Percentiles rank a stretch among this genome's conserved stretches.
phyloP scores from a whole-genome alignment of 1,284 basidiomycete genomes.

The Boletellus dicymbophilus region DNA sequence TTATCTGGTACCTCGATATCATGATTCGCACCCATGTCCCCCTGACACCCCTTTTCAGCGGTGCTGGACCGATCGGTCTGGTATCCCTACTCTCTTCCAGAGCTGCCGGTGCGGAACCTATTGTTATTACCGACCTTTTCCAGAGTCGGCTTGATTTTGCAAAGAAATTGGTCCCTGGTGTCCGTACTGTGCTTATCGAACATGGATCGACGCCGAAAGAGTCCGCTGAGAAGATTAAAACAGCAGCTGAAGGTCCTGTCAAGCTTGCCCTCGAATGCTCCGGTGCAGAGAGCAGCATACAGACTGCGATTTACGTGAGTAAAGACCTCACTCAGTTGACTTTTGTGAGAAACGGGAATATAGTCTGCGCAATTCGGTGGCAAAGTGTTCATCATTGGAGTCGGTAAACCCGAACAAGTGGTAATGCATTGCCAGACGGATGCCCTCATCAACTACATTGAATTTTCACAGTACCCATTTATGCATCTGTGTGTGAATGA shows the following conservation, averaged over 20 bases:
- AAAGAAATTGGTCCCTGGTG: slow-evolving; percentile 74
- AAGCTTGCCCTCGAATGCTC: slow-evolving; percentile 72
- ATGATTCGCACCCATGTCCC: background rate
- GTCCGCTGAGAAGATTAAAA: slow-evolving; percentile 51
- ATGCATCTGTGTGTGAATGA: slow-evolving; percentile 70
- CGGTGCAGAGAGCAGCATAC: slow-evolving; percentile 74
- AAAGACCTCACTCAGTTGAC: background rate
- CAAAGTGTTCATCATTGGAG: slow-evolving; percentile 67
- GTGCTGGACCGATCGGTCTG: slow-evolving; percentile 87
- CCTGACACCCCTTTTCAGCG: slow-evolving; percentile 39
- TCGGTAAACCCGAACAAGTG: slow-evolving; percentile 58
- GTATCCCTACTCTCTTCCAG: slow-evolving; percentile 78
- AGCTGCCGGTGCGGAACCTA: slow-evolving; percentile 76
- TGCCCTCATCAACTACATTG: background rate
- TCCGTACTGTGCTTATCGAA: slow-evolving; percentile 53
- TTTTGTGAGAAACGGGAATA: slow-evolving; percentile 3
- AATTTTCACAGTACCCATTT: slow-evolving; percentile 54
- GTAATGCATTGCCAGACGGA: slow-evolving; percentile 28
- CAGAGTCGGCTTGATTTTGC: slow-evolving; percentile 82
- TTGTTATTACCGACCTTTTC: slow-evolving; percentile 82
- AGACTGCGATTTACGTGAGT: slow-evolving; percentile 65
- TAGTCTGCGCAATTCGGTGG: slow-evolving; percentile 60
- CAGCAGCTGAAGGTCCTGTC: slow-evolving; percentile 45
- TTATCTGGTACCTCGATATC: slow-evolving; percentile 49
- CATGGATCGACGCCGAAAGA: slow-evolving; percentile 45